These are phyloP conservation scores for Bruguiera hainesii DNA, from an alignment of 441 rosid genomes.

Conservation along the genomic window DNA sequence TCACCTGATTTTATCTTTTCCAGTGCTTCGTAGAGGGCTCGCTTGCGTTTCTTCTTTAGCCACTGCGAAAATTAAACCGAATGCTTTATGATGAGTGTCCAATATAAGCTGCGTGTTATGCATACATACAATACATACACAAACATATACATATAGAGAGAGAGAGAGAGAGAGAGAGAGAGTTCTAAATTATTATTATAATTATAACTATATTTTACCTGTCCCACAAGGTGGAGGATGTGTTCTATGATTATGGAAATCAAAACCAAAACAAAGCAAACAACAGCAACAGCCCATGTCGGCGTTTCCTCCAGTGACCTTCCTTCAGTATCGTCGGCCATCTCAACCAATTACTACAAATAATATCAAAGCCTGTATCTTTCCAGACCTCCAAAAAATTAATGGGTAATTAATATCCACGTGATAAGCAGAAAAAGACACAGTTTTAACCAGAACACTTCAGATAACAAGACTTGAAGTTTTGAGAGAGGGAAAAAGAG, in stretches of 20 bases:
- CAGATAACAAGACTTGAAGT: not conserved
- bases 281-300: conserved; percentile 90
- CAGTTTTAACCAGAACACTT: not conserved
- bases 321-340: conserved; percentile 40
- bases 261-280: conserved; percentile 61
- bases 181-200: too few species aligned
- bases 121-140: conserved; percentile 35
- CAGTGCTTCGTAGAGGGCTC: conserved; percentile 67
- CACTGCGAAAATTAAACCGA: conserved; percentile 40
- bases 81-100: not conserved
- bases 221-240: conserved; percentile 21
- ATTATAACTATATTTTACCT: not conserved
- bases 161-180: too few species aligned
- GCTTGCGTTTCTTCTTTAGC: conserved; percentile 54
- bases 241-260: conserved; percentile 72
- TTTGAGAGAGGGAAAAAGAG: too few species aligned
- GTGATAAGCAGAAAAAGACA: not conserved
- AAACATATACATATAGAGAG: too few species aligned
- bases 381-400: too few species aligned
- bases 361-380: not conserved
- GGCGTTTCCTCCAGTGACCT: conserved; percentile 70
- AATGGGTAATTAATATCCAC: not conserved
- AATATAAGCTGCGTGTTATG: not conserved
- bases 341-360: conserved; percentile 1
- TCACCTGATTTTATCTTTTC: conserved; percentile 74